Base-by-base conservation (phyloP, 345 rosid species). In the Hibiscus tridactylites region DNA sequence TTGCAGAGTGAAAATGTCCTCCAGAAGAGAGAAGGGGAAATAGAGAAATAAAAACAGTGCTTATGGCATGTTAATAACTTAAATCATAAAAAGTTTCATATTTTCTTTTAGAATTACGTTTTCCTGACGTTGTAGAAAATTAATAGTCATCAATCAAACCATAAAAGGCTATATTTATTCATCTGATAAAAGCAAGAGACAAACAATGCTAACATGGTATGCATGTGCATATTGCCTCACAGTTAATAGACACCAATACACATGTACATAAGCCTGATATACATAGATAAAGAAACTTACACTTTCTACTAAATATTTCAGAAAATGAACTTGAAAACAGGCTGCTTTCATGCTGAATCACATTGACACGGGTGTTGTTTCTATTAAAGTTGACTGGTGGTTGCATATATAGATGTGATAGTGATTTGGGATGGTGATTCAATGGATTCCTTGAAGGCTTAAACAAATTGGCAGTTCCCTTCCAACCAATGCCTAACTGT, bases 251-350 rank as follows among this genome's bases (percentile, higher is more conserved):
- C 66, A 60, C 8, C 64, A 7, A 39, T 42, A 17, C 2, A 42
- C 16, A 64, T 19, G 52, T 19, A 64, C 29, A 64, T 19, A 69
- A 69, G 72, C 61, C 17, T 52, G 56, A 68, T 29, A 15, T 2
- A 60, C 42, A 37, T 49, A 71, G 29, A 65, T 29, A 69, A 62
- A 16, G 74, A 62, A 49, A 69, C 91, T 83, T 85, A 90, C 98
- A 65, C 75, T 88, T 90, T 75, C 83, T 75, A 73, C 73, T 88
- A 78, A 87, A 87, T 71, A 88, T 70, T 61, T 94, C 98, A 19
- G 97, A 91, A 69, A 91, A 67, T 19, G 98, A 91, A 84, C 96
- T 88, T 39, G 98, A 94, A 81, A 94, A 94, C 66, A 94, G 86
- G 80, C 97, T 87, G 81, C 89, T 91, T 82, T 90, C 96, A 77